Percentiles rank a stretch among this genome's conserved stretches.
These are phyloP conservation scores for Hypoxylon sp. DNA, from an alignment of 2,329 filamentous ascomycete species.

Conservation along the genomic window DNA sequence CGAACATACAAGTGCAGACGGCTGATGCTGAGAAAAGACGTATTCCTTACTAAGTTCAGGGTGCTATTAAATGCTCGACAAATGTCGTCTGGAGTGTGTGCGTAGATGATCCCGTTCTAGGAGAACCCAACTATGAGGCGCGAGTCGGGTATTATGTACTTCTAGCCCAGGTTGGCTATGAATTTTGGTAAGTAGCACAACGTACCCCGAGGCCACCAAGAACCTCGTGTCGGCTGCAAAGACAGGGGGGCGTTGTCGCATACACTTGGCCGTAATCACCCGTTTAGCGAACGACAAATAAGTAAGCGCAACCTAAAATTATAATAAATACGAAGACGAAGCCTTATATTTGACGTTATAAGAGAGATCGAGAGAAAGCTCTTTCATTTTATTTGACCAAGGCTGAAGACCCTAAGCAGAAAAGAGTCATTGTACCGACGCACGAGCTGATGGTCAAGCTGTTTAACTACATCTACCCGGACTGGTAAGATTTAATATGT, in stretches of 20 bases:
- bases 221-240: background rate
- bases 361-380: background rate
- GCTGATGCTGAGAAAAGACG: background rate
- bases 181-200: background rate
- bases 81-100: background rate
- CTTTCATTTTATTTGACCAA: background rate
- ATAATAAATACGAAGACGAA: background rate
- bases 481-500: no score
- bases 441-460: background rate
- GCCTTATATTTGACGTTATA: background rate
- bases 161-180: conserved; percentile 1
- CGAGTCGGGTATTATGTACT: background rate
- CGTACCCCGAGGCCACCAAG: background rate
- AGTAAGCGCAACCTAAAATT: background rate
- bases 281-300: conserved; percentile 1
- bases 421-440: background rate
- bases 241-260: background rate
- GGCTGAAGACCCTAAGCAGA: background rate
- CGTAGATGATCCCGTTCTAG: background rate
- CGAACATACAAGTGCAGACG: background rate
- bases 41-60: conserved; percentile 18
- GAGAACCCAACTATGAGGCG: background rate
- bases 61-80: background rate
- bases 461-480: background rate
- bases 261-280: background rate